A percentile compares a stretch with the other conserved stretches of the same genome.
Evolutionary conservation across 768 basidiomycete genomes (phyloP).

Genomic region (Psilocybe azurescens): DNA sequence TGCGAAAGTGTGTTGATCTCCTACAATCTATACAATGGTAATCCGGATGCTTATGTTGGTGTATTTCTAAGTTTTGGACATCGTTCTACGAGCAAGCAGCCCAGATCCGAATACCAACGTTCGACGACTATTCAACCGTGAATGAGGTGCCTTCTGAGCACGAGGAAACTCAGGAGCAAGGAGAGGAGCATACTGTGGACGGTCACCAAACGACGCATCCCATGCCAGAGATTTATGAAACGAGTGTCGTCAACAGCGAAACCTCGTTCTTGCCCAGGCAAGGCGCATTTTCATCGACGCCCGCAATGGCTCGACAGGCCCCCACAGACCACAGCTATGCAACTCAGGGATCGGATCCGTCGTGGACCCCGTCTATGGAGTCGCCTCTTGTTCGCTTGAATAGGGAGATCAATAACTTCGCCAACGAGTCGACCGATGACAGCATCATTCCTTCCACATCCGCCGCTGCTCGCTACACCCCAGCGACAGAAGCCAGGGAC

Average conservation of each 20-base stretch:
- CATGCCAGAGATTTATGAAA: conserved; percentile 33
- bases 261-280: conserved; percentile 77
- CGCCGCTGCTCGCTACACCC: neutral
- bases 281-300: conserved; percentile 81
- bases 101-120: conserved; percentile 80
- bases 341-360: conserved; percentile 50
- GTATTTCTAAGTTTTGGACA: conserved; percentile 81
- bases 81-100: conserved; percentile 96
- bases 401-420: conserved; percentile 62
- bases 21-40: neutral
- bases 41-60: neutral
- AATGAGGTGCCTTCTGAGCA: conserved; percentile 53
- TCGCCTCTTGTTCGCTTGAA: conserved; percentile 74
- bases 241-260: conserved; percentile 61
- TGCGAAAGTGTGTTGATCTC: conserved; percentile 66
- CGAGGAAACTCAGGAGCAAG: conserved; percentile 37
- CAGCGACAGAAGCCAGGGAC: conserved; percentile 12
- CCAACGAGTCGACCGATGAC: conserved; percentile 38
- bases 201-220: conserved; percentile 23
- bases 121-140: conserved; percentile 67
- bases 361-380: conserved; percentile 79
- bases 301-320: conserved; percentile 56
- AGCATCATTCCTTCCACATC: conserved; percentile 22
- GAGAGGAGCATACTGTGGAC: conserved; percentile 24
- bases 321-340: conserved; percentile 39